A percentile compares a stretch with the other conserved stretches of the same genome.
phyloP scores from a whole-genome alignment of 306 rosid species.

The Rosa lucieae region DNA sequence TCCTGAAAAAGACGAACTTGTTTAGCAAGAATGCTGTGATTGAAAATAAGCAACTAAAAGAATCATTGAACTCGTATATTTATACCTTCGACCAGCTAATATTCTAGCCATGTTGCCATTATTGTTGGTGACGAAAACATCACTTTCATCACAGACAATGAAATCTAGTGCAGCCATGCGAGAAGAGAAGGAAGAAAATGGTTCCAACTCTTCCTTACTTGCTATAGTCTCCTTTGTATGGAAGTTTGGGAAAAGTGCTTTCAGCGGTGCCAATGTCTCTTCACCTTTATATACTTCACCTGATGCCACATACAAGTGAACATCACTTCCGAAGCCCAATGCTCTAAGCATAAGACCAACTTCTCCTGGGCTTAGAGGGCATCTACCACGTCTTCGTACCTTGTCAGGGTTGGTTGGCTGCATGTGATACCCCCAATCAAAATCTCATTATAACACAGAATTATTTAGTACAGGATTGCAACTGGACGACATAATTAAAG shows the following conservation, averaged over 20 bases:
- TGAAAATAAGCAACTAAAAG: neutral
- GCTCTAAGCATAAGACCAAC: slow-evolving; percentile 95
- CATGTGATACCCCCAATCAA: slow-evolving; percentile 22
- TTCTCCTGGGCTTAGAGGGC: slow-evolving; percentile 96
- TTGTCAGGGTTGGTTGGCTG: slow-evolving; percentile 77
- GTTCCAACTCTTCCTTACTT: slow-evolving; percentile 63
- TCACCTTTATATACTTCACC: slow-evolving; percentile 91
- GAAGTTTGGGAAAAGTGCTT: slow-evolving; percentile 70
- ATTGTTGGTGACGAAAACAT: slow-evolving; percentile 82
- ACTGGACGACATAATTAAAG: slow-evolving; percentile 3
- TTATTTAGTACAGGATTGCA: neutral
- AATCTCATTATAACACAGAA: slow-evolving; percentile 23
- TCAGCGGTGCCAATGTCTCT: slow-evolving; percentile 71
- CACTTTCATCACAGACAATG: slow-evolving; percentile 75
- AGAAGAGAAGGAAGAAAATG: slow-evolving; percentile 74
- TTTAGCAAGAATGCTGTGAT: neutral
- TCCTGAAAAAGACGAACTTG: slow-evolving; percentile 48
- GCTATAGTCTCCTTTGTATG: slow-evolving; percentile 80
- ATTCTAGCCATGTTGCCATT: slow-evolving; percentile 99
- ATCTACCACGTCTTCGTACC: slow-evolving; percentile 78
- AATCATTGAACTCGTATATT: neutral
- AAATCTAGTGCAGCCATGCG: slow-evolving; percentile 96
- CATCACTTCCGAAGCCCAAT: slow-evolving; percentile 66
- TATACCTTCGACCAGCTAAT: slow-evolving; percentile 86
- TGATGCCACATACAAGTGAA: slow-evolving; percentile 85